These are phyloP conservation scores for Daphne laureola DNA, from an alignment of 441 rosid genomes.

Conservation along the genomic window DNA sequence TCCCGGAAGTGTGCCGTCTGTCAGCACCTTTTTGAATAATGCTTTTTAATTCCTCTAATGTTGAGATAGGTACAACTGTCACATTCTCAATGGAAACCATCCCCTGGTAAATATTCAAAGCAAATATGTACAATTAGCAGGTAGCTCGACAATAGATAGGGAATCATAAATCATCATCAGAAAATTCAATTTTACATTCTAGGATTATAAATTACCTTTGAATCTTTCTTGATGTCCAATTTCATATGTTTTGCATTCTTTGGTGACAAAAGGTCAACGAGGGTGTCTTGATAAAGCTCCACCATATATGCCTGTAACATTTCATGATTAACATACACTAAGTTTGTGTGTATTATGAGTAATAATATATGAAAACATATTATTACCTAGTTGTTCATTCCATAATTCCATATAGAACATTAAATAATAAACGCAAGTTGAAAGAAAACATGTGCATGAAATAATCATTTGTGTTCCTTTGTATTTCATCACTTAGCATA, in stretches of 20 bases:
- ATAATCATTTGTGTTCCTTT: too few species aligned
- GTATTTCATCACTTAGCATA: too few species aligned
- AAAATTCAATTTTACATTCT: background rate
- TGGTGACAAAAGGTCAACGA: slow-evolving; percentile 75
- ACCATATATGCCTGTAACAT: slow-evolving; percentile 82
- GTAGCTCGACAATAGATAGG: background rate
- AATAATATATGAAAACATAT: too few species aligned
- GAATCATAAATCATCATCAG: background rate
- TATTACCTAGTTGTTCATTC: too few species aligned
- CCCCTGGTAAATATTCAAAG: slow-evolving; percentile 41
- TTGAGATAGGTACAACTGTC: slow-evolving; percentile 61
- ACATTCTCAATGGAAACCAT: slow-evolving; percentile 90
- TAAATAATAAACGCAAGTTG: too few species aligned
- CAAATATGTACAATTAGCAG: background rate
- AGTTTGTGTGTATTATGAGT: too few species aligned
- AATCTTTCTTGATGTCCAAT: slow-evolving; percentile 86
- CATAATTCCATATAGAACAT: too few species aligned
- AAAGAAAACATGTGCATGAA: too few species aligned
- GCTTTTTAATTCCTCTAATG: slow-evolving; percentile 57
- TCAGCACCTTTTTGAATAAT: slow-evolving; percentile 83
- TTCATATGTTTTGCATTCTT: slow-evolving; percentile 59
- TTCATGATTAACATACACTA: slow-evolving; percentile 3
- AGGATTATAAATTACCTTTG: slow-evolving; percentile 44
- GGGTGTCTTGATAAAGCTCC: slow-evolving; percentile 92
- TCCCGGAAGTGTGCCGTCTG: slow-evolving; percentile 75